Percentiles rank a stretch among this genome's conserved stretches.
These are phyloP conservation scores for Backusella westeae DNA, from an alignment of 192 early-diverging fungal species.

Conservation along the genomic window DNA sequence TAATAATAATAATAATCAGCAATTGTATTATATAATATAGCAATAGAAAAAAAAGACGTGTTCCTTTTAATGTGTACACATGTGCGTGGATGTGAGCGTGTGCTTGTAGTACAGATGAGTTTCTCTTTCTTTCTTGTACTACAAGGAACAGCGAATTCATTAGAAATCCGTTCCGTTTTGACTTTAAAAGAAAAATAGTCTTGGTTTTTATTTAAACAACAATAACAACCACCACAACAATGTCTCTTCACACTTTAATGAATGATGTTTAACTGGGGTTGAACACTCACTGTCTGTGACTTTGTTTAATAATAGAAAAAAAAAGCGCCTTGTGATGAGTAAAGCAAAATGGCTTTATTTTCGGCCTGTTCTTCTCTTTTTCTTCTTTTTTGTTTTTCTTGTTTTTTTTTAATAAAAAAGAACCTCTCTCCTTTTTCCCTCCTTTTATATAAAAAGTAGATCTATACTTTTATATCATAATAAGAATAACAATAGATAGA, in stretches of 20 bases:
- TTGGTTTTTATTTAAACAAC: background rate
- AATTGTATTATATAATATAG: background rate
- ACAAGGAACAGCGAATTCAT: background rate
- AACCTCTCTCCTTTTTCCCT: background rate
- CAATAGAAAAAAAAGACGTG: background rate
- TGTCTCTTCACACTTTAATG: background rate
- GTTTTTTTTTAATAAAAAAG: background rate
- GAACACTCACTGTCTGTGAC: background rate
- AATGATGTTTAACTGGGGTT: background rate
- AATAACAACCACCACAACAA: background rate
- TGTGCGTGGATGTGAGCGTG: background rate
- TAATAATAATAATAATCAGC: background rate
- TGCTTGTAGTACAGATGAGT: background rate
- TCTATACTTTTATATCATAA: background rate
- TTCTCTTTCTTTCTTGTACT: background rate
- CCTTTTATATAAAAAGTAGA: background rate
- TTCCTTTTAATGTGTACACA: background rate
- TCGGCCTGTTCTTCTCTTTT: background rate
- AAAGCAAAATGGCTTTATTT: background rate
- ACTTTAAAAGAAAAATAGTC: background rate
- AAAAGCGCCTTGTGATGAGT: background rate
- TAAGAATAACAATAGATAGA: background rate
- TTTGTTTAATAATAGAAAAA: background rate
- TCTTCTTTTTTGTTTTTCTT: background rate
- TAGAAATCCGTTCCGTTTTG: slow-evolving; percentile 3